Percentiles rank a stretch among this genome's conserved stretches.
Evolutionary conservation across 1,284 basidiomycete species (phyloP).

Genomic region (Wallemia mellicola): DNA sequence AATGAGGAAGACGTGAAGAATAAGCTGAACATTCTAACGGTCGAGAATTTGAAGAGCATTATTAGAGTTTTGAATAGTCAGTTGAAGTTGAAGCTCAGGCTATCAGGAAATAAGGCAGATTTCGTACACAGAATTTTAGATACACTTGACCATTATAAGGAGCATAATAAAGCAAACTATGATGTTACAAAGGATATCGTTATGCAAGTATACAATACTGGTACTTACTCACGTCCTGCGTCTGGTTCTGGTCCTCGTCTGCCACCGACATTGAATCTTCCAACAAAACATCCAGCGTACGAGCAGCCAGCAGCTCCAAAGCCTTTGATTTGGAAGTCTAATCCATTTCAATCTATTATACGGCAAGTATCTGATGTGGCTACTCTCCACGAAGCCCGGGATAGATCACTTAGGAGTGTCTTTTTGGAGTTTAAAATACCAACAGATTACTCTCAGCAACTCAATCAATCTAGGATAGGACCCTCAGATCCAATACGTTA

Average conservation of each 20-base stretch:
- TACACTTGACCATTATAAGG: not conserved
- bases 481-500: not conserved
- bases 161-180: not conserved
- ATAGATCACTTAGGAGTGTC: not conserved
- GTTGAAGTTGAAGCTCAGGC: not conserved
- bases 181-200: not conserved
- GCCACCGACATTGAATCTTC: not conserved
- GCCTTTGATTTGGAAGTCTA: not conserved
- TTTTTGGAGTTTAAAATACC: not conserved
- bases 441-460: not conserved
- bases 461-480: not conserved
- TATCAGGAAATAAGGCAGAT: not conserved
- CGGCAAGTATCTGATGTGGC: not conserved
- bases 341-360: not conserved
- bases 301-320: not conserved
- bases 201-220: not conserved
- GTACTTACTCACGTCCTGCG: not conserved
- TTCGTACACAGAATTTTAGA: not conserved
- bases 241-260: not conserved
- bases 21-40: not conserved
- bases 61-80: not conserved
- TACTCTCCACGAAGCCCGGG: not conserved
- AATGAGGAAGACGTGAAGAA: not conserved
- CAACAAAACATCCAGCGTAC: not conserved
- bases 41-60: not conserved